phyloP scores from a whole-genome alignment of 2,329 filamentous ascomycete species.

The Fusarium vanettenii region DNA sequence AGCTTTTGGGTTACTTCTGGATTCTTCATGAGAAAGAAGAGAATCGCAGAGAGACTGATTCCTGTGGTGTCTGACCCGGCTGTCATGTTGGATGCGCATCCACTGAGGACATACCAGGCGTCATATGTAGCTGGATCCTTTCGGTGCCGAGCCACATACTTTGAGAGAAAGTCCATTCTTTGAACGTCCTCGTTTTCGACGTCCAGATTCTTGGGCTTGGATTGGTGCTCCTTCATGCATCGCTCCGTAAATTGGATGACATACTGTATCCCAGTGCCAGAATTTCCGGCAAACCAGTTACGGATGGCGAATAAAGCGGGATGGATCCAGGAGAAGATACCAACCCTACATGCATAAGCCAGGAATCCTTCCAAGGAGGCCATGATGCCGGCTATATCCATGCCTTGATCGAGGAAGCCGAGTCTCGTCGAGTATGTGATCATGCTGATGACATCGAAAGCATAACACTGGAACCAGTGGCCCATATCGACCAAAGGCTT shows the following conservation, averaged over 20 bases:
- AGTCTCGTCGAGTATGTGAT: constrained; percentile 55
- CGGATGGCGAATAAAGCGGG: background rate
- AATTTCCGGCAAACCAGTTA: background rate
- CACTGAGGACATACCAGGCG: constrained; percentile 7
- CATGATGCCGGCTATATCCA: constrained; percentile 58
- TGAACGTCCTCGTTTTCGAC: background rate
- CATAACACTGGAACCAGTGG: constrained; percentile 58
- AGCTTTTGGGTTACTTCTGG: constrained; percentile 4
- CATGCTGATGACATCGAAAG: constrained; percentile 63
- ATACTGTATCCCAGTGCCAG: background rate
- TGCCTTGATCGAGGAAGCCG: constrained; percentile 59
- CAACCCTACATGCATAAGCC: background rate
- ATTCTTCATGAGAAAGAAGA: constrained; percentile 16
- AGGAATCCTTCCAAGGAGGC: background rate
- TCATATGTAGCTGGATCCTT: background rate
- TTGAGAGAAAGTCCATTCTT: background rate
- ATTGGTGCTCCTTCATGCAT: background rate
- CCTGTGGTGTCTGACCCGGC: constrained; percentile 23
- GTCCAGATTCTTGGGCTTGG: background rate
- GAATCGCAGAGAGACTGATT: constrained; percentile 20
- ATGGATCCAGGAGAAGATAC: background rate
- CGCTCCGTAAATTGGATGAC: background rate
- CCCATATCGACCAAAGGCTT: background rate
- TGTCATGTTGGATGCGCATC: constrained; percentile 22
- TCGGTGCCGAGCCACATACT: background rate